Conservation (phyloP, 2,329 filamentous ascomycete species). For the Claviceps cyperi region DNA sequence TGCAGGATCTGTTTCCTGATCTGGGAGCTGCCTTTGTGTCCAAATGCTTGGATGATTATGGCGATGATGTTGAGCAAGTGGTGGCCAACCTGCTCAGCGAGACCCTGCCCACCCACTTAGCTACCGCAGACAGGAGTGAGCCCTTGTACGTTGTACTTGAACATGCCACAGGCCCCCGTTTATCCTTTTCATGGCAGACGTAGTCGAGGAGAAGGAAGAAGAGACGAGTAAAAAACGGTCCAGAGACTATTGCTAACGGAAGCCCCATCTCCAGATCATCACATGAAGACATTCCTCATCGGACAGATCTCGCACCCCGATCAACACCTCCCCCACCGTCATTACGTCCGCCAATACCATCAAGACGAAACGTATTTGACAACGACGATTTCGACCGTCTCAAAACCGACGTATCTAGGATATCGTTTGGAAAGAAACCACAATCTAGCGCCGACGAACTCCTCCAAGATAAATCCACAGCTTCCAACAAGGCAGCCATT, state of each 20-base stretch:
- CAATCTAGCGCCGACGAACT: slow-evolving; percentile 56
- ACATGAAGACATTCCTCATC: slow-evolving; percentile 12
- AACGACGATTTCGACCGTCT: slow-evolving; percentile 67
- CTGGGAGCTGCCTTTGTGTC: slow-evolving; percentile 72
- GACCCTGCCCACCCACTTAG: slow-evolving; percentile 55
- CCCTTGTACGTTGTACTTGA: slow-evolving; percentile 33
- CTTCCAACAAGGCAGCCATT: slow-evolving; percentile 71
- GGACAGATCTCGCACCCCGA: slow-evolving; percentile 36
- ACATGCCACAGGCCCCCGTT: neutral
- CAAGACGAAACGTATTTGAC: slow-evolving; percentile 63
- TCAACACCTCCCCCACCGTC: slow-evolving; percentile 37
- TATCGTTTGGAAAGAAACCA: slow-evolving; percentile 66
- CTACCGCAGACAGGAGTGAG: slow-evolving; percentile 47
- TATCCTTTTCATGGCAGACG: neutral
- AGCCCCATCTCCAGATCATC: slow-evolving; percentile 12
- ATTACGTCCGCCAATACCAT: slow-evolving; percentile 26
- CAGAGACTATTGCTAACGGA: slow-evolving; percentile 8
- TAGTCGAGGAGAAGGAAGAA: neutral
- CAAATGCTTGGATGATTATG: slow-evolving; percentile 65
- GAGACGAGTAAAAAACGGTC: neutral
- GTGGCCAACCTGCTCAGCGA: slow-evolving; percentile 71
- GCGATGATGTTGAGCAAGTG: slow-evolving; percentile 62
- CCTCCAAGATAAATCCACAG: slow-evolving; percentile 47
- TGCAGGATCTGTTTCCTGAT: slow-evolving; percentile 89
- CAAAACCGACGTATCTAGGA: slow-evolving; percentile 45